Evolutionary conservation across 495 filamentous ascomycete species (phyloP).

Genomic region (Rhypophila decipiens): DNA sequence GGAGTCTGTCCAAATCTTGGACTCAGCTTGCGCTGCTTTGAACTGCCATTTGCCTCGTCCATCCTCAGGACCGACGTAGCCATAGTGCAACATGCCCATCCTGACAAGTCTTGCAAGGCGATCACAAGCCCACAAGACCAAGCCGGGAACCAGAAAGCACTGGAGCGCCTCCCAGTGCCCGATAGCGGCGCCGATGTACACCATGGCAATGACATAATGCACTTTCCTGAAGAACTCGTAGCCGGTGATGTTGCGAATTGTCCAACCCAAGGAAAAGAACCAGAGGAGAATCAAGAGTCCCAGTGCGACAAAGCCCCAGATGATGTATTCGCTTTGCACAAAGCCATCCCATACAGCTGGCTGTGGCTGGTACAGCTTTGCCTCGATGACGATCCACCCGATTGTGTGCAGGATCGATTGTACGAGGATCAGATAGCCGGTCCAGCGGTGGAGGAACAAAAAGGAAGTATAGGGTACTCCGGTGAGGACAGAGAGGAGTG

Average conservation of each 20-base stretch:
- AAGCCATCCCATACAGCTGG: conserved; percentile 46
- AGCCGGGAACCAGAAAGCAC: conserved; percentile 56
- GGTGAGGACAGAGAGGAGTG: conserved; percentile 53
- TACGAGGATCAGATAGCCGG: conserved; percentile 56
- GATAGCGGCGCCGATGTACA: conserved; percentile 63
- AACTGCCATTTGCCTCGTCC: conserved; percentile 33
- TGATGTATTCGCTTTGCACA: conserved; percentile 50
- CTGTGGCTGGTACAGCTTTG: conserved; percentile 57
- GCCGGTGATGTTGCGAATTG: conserved; percentile 49
- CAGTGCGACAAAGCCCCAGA: conserved; percentile 61
- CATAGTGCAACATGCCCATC: conserved; percentile 48
- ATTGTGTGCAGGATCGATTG: conserved; percentile 58
- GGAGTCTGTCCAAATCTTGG: conserved; percentile 42
- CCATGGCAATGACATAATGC: conserved; percentile 57
- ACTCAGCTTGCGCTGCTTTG: conserved; percentile 38
- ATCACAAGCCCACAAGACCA: conserved; percentile 53
- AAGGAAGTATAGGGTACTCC: conserved; percentile 63
- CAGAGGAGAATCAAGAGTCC: conserved; percentile 51
- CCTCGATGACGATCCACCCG: conserved; percentile 58
- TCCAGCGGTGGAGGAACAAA: conserved; percentile 64
- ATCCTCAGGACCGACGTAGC: conserved; percentile 17
- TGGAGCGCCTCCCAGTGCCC: conserved; percentile 57
- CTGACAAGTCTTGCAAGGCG: conserved; percentile 43
- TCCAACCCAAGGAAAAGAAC: conserved; percentile 46
- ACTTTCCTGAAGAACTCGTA: conserved; percentile 62